Evolutionary conservation across 805 yeast genomes (phyloP), one percentile per base, ranked within the genome.

Genomic region (Alloascoidea africana): DNA sequence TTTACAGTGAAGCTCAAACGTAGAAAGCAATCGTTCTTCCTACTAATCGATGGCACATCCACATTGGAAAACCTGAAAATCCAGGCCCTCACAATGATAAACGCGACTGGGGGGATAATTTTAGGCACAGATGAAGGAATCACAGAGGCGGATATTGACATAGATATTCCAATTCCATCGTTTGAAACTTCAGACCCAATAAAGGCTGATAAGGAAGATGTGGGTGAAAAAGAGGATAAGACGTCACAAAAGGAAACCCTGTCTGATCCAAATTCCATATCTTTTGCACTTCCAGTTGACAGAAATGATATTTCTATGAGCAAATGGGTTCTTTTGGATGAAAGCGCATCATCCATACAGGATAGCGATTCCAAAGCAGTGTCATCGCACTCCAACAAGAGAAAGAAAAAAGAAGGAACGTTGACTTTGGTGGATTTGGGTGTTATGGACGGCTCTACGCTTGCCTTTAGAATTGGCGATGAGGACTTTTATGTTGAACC

Each of bases 131-230:
- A 47, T 3, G 46, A 52, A 23, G 50, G 47, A 32, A 38, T 38
- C 3, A 49, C 64, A 1, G 50, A 44, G 2, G 56, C 43, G 3
- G 50, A 40, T 1, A 49, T 45, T 2, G 53, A 53, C 36, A 58
- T 53, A 3, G 63, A 55, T 11, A 56, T 61, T 2, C 66, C 65
- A 14, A 54, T 64, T 16, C 61, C 66, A 3, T 54, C 63, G 2
- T 57, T 53, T 36, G 59, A 43, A 15, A 42, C 42, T 8, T 42
- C 38, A 13, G 54, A 46, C 18, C 53, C 48, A 3, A 53, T 45
- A 16, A 55, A 47, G 8, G 56, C 53, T 4, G 63, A 58, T 6
- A 53, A 49, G 3, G 56, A 49, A 6, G 41, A 32, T 1, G 48
- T 42, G 4, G 44, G 17, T 11, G 46, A 40, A 13, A 34, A 37